Base-by-base conservation (phyloP, 176 grass and related monocot species). In the Dactylis glomerata region DNA sequence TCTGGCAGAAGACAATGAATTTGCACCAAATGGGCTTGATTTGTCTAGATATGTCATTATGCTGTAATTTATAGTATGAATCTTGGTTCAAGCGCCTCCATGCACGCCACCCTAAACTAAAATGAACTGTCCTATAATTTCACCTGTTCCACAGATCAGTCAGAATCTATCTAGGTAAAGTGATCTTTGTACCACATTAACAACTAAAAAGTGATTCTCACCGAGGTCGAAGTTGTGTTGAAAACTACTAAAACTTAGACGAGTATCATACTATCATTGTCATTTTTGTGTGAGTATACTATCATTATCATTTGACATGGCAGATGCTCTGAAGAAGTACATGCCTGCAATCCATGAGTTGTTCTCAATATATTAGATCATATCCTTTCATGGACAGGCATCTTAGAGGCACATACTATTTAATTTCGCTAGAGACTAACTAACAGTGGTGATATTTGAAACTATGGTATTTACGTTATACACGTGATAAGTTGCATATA, bases 11-110 rank as follows among this genome's bases (percentile, higher is more conserved):
- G 34, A 22, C 36, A 45, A 52, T 10, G 27, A 38, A 69, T 54
- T 81, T 5, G 75, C 31, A 73, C 38, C 24, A 52, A 52, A 32
- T 62, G 26, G 30, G 12, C 23, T 87, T 41, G 61, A 41, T 81
- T 80, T 80, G 20, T 80, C 2, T 79, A 81, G 33, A 12, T 88
- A 78, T 19, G 36, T 9, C 16, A 23, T 68, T 24, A 32, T 68
- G 17, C 12, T 81, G 37, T 42, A 82, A 73, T 13, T 70, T 50
- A 57, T 42, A n/a, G n/a, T n/a, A 76, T 22, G 40, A 22, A 6
- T 76, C 69, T 50, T 32, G 70, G 47, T 51, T 84, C 50, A 56
- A 40, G 73, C 7, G n/a, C 5, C 19, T 88, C 64, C 13, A 10
- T 51, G 28, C 16, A 45, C 19, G 23, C 20, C 40, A 42, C 12